Conservation (phyloP, 306 rosid genomes). For the Dicorynia guianensis region DNA sequence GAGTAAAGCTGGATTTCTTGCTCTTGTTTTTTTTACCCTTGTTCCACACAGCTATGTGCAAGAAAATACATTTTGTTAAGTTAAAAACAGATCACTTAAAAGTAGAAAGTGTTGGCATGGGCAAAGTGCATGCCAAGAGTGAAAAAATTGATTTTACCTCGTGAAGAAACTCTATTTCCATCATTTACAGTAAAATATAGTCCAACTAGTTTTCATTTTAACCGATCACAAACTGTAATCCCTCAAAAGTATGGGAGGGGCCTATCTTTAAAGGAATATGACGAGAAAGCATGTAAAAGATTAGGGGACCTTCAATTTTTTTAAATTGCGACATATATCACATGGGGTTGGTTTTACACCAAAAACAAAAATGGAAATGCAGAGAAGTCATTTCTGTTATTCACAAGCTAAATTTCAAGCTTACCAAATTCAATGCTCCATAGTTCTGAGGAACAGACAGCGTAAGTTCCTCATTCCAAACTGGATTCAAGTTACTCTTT, state of each 20-base stretch:
- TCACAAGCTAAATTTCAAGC: constrained; percentile 34
- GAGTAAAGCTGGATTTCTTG: not conserved
- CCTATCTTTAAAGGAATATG: not conserved
- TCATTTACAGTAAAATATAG: not conserved
- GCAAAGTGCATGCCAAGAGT: constrained; percentile 17
- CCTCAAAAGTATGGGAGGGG: not conserved
- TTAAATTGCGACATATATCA: not conserved
- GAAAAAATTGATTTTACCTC: not conserved
- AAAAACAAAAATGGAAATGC: not conserved
- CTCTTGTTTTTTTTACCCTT: not conserved
- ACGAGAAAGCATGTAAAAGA: not conserved
- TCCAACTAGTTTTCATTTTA: constrained; percentile 11
- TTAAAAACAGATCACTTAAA: not conserved
- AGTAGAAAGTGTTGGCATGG: constrained; percentile 22
- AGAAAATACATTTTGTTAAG: not conserved
- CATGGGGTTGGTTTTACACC: not conserved
- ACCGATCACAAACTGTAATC: not conserved
- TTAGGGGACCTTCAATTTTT: not conserved
- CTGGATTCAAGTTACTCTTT: constrained; percentile 92
- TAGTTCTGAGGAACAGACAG: constrained; percentile 85
- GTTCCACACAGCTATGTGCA: constrained; percentile 5
- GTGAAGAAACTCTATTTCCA: constrained; percentile 3
- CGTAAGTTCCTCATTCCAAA: constrained; percentile 98
- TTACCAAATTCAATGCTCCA: constrained; percentile 87
- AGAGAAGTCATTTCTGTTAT: constrained; percentile 18